A percentile compares a stretch with the other conserved stretches of the same genome.
Conservation (phyloP, 2,329 filamentous ascomycete species). For the Bisporella sp. region DNA sequence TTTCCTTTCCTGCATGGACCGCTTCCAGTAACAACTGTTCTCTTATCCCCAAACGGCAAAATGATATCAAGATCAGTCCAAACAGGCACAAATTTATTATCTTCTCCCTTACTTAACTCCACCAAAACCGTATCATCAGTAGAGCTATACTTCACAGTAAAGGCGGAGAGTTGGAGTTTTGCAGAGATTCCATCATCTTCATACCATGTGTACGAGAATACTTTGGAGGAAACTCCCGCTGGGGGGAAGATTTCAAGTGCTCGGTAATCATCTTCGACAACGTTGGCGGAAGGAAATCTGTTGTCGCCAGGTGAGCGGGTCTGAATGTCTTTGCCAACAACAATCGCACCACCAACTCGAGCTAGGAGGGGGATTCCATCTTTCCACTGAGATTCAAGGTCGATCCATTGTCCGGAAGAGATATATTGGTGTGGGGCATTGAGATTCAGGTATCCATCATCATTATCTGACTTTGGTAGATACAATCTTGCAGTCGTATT, state of each 20-base stretch:
- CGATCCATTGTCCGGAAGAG: slow-evolving; percentile 45
- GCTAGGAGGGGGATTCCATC: slow-evolving; percentile 49
- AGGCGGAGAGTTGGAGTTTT: slow-evolving; percentile 32
- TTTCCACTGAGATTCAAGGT: slow-evolving; percentile 43
- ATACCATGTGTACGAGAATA: slow-evolving; percentile 39
- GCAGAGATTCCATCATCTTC: slow-evolving; percentile 50
- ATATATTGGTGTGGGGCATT: slow-evolving; percentile 54
- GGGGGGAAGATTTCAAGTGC: slow-evolving; percentile 52
- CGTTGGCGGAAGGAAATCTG: slow-evolving; percentile 35
- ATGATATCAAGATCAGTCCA: slow-evolving; percentile 45
- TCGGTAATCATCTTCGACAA: slow-evolving; percentile 43
- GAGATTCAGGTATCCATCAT: slow-evolving; percentile 55
- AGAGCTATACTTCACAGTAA: slow-evolving; percentile 36
- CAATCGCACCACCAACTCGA: slow-evolving; percentile 45
- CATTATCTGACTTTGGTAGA: slow-evolving; percentile 42
- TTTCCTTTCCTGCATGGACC: background rate
- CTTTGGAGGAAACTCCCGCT: slow-evolving; percentile 29
- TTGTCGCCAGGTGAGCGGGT: slow-evolving; percentile 44
- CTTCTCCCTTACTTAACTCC: slow-evolving; percentile 26
- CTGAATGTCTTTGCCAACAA: slow-evolving; percentile 43
- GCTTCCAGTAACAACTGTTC: slow-evolving; percentile 4
- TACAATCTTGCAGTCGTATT: slow-evolving; percentile 50
- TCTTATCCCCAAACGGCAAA: slow-evolving; percentile 40
- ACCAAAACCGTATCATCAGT: slow-evolving; percentile 37
- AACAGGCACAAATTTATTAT: slow-evolving; percentile 36